Base-by-base conservation (phyloP, 108 stramenopile species). In the Pseudonitzschia multiseries region DNA sequence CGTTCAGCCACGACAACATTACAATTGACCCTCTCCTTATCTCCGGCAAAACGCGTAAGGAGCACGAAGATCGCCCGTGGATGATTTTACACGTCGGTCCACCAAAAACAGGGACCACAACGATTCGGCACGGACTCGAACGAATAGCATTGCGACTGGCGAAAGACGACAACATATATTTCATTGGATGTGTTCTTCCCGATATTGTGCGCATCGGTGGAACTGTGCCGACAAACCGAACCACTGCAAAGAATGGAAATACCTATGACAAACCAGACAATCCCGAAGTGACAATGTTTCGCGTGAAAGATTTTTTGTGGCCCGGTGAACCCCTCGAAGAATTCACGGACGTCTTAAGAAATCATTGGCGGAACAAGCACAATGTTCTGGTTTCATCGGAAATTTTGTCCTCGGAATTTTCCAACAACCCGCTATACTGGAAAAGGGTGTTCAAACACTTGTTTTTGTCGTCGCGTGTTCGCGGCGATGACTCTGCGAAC, bases 71-170 rank as follows among this genome's bases (percentile, higher is more conserved):
- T 27, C 56, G 56, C 26, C 62, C 62, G 12, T 63, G 33, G 29
- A 28, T 63, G 32, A 31, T 63, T 63, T 63, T 63, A 20, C 62
- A 63, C 31, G 62, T 63, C 15, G 62, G 62, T 32, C 62, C 62
- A 40, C 62, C 62, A 2, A 63, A 63, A 18, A 63, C 62, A 8
- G 62, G 27, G 29, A 63, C 62, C 0, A 63, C 62, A 0, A 36
- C 33, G 13, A 31, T 63, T n/a, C 62, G 29, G 33, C 33, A 40
- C 29, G 26, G 29, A 36, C 18, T 63, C 31, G 14, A 31, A 31
- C 9, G 29, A n/a, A 13, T 36, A 9, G 33, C 32, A n/a, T 13
- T 13, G 12, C 62, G 31, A 63, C 29, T 63, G 31, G 62, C 62
- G 0, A 0, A 26, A 12, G 33, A 63, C 13, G 62, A 63, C 31